phyloP scores from a whole-genome alignment of 805 yeast species.

The Ogataea ganodermae region DNA sequence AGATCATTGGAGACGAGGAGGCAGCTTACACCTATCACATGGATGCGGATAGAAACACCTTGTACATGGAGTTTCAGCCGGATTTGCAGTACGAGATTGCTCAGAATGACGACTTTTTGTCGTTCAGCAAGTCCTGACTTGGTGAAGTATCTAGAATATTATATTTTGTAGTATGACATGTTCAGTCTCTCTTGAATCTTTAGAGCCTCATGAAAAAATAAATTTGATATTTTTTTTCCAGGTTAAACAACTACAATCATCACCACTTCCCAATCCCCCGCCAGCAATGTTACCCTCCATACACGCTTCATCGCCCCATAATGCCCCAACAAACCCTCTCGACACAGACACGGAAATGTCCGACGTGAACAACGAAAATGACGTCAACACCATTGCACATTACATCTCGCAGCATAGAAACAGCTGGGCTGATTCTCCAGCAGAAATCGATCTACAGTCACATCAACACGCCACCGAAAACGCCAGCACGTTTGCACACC shows the following conservation, averaged over 20 bases:
- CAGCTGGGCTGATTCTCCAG: background rate
- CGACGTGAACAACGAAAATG: slow-evolving; percentile 20
- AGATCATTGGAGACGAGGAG: slow-evolving; percentile 55
- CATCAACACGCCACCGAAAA: too few species aligned
- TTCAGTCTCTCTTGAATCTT: too few species aligned
- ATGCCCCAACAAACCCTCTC: too few species aligned
- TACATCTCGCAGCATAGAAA: slow-evolving; percentile 10
- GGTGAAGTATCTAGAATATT: too few species aligned
- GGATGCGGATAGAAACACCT: slow-evolving; percentile 63
- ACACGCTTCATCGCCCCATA: too few species aligned
- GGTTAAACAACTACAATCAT: too few species aligned
- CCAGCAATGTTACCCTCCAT: too few species aligned
- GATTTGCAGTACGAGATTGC: slow-evolving; percentile 55
- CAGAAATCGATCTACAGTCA: background rate
- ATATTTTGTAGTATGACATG: too few species aligned
- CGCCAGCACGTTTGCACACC: background rate
- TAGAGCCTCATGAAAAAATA: too few species aligned
- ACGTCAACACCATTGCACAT: slow-evolving; percentile 20
- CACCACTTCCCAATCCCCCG: too few species aligned
- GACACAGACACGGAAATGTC: slow-evolving; percentile 17
- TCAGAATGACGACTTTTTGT: slow-evolving; percentile 31
- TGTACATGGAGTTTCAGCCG: slow-evolving; percentile 74
- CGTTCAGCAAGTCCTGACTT: slow-evolving; percentile 23
- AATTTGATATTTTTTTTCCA: too few species aligned
- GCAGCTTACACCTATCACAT: slow-evolving; percentile 66